Conservation (phyloP, 2,329 filamentous ascomycete genomes). For the Epichloe elymi region DNA sequence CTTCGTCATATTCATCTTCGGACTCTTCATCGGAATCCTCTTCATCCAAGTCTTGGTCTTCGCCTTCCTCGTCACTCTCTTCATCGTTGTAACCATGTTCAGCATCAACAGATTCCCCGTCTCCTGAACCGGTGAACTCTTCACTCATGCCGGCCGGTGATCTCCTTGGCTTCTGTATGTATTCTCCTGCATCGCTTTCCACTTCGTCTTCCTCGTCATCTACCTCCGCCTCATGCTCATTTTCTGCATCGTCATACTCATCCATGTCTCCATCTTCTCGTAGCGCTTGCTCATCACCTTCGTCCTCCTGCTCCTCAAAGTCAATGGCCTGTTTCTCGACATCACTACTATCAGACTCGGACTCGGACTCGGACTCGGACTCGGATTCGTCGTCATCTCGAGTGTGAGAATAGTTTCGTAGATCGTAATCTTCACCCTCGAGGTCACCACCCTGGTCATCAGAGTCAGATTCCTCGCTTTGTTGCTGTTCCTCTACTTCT, state of each 20-base stretch:
- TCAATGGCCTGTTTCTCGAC: constrained; percentile 13
- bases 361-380: neutral
- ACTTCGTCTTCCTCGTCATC: constrained; percentile 1
- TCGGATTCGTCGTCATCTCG: constrained; percentile 18
- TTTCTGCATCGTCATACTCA: neutral
- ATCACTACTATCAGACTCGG: constrained; percentile 7
- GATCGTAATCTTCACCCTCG: constrained; percentile 21
- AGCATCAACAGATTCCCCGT: constrained; percentile 16
- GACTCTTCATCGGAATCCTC: constrained; percentile 6
- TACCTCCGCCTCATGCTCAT: constrained; percentile 1
- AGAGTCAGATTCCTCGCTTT: constrained; percentile 7
- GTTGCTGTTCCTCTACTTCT: neutral
- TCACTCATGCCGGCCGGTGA: neutral
- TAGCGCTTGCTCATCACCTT: constrained; percentile 3
- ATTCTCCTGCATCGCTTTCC: neutral
- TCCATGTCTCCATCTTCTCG: constrained; percentile 8
- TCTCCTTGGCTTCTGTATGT: neutral
- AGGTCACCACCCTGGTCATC: constrained; percentile 15
- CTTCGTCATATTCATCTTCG: constrained; percentile 1
- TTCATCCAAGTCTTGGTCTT: constrained; percentile 6
- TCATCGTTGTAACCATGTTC: constrained; percentile 12
- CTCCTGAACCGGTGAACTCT: neutral
- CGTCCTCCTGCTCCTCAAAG: constrained; percentile 19
- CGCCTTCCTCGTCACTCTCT: constrained; percentile 7
- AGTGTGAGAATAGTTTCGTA: constrained; percentile 19